phyloP scores from a whole-genome alignment of 805 yeast genomes.

The Blastobotrys attinorum region DNA sequence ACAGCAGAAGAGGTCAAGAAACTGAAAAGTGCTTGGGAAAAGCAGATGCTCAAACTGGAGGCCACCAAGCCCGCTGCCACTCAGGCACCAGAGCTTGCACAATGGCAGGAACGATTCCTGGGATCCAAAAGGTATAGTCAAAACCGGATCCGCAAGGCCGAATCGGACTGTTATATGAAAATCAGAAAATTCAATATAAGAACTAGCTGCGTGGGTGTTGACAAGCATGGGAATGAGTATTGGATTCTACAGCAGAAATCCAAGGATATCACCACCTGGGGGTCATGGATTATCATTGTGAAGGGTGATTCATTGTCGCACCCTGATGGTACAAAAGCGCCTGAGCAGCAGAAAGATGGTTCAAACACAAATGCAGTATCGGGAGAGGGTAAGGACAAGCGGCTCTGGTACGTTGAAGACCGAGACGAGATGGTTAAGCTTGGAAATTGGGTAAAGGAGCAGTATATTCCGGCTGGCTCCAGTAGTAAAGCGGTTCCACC shows the following conservation, averaged over 20 bases:
- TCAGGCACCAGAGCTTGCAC: slow-evolving; percentile 17
- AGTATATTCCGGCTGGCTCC: slow-evolving; percentile 10
- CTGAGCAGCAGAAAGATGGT: neutral
- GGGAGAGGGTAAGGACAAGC: neutral
- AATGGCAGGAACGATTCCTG: slow-evolving; percentile 22
- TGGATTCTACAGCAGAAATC: slow-evolving; percentile 31
- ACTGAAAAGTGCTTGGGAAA: slow-evolving; percentile 20
- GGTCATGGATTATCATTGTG: slow-evolving; percentile 29
- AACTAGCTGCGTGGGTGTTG: slow-evolving; percentile 28
- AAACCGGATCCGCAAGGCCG: slow-evolving; percentile 21
- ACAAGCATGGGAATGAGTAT: slow-evolving; percentile 28
- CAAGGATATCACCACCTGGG: slow-evolving; percentile 25
- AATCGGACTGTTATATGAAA: slow-evolving; percentile 23
- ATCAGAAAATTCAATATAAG: slow-evolving; percentile 25
- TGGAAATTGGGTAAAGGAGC: slow-evolving; percentile 23
- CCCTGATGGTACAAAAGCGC: slow-evolving; percentile 7
- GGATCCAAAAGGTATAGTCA: slow-evolving; percentile 21
- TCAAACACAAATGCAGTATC: neutral
- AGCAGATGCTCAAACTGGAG: slow-evolving; percentile 17
- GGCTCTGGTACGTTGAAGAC: slow-evolving; percentile 12
- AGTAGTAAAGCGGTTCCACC: neutral
- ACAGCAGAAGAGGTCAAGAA: slow-evolving; percentile 23
- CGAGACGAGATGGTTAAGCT: slow-evolving; percentile 17
- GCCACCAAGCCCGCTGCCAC: slow-evolving; percentile 18
- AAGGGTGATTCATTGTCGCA: slow-evolving; percentile 10